A percentile compares a stretch with the other conserved stretches of the same genome.
Conservation (phyloP, 2,329 filamentous ascomycete genomes). For the Didymella sp. region DNA sequence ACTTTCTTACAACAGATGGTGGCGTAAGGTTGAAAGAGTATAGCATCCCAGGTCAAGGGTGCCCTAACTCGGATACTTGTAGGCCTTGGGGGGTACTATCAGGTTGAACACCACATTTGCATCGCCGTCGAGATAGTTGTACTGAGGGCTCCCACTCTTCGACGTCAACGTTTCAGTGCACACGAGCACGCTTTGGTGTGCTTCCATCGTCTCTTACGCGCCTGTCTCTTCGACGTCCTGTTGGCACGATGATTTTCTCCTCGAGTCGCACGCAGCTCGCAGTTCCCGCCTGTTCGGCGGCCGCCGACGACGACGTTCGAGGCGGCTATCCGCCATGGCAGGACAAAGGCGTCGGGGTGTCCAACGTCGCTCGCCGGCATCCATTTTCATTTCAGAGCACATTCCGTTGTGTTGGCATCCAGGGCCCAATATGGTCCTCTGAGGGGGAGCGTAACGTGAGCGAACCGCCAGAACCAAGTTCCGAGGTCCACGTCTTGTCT, state of each 20-base stretch:
- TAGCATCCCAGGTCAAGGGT: neutral
- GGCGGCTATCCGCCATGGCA: neutral
- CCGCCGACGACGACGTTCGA: slow-evolving; percentile 10
- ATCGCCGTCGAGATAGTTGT: neutral
- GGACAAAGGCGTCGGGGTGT: neutral
- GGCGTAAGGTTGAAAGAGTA: neutral
- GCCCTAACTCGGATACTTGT: neutral
- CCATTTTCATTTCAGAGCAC: neutral
- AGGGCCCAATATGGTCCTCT: neutral
- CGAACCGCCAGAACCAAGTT: slow-evolving; percentile 10
- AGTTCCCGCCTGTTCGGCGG: slow-evolving; percentile 10
- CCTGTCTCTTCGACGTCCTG: neutral
- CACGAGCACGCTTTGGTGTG: too few species aligned
- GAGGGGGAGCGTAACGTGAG: slow-evolving; percentile 8
- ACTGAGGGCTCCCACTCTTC: neutral
- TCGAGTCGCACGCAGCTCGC: neutral
- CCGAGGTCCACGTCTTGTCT: slow-evolving; percentile 3
- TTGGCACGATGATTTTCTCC: neutral
- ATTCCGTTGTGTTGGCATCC: neutral
- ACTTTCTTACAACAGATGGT: neutral
- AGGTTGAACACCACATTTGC: too few species aligned
- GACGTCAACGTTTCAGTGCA: neutral
- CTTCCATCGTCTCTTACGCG: neutral
- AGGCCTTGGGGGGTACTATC: neutral
- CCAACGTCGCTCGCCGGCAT: neutral